Conservation (phyloP, 1,139 yeast species). For the Magnusiomyces ingens region DNA sequence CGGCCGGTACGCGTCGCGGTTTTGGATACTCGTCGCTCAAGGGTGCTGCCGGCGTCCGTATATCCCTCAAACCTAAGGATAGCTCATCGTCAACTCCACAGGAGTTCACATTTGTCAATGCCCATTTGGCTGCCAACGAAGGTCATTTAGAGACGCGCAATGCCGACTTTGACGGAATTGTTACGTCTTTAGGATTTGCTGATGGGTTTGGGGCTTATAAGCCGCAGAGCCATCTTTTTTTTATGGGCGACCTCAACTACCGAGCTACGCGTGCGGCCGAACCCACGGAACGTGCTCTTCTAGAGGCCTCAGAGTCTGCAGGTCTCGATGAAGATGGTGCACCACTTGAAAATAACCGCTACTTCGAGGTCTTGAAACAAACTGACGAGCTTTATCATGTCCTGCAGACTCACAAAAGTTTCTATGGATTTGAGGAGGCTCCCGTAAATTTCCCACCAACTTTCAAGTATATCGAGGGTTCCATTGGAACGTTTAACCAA, state of each 20-base stretch:
- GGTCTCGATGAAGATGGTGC: conserved; percentile 18
- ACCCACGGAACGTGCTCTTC: neutral
- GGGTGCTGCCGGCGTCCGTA: conserved; percentile 63
- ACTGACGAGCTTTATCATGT: conserved; percentile 57
- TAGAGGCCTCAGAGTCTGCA: neutral
- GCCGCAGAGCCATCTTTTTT: conserved; percentile 53
- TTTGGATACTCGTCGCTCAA: conserved; percentile 55
- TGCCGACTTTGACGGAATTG: conserved; percentile 43
- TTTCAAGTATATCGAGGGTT: conserved; percentile 53
- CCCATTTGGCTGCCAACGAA: conserved; percentile 75
- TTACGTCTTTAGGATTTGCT: conserved; percentile 50
- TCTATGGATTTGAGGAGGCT: conserved; percentile 61
- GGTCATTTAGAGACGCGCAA: conserved; percentile 54
- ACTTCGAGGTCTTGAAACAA: neutral
- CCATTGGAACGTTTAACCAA: conserved; percentile 41
- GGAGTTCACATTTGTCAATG: conserved; percentile 53
- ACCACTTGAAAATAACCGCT: conserved; percentile 1
- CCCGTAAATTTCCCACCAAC: conserved; percentile 63
- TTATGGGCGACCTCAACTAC: conserved; percentile 82
- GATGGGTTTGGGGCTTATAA: conserved; percentile 55
- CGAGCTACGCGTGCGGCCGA: conserved; percentile 38
- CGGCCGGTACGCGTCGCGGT: conserved; percentile 45
- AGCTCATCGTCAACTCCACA: conserved; percentile 22
- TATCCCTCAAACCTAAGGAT: conserved; percentile 34
- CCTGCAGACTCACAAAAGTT: conserved; percentile 40